Base-by-base conservation (phyloP, 2,329 filamentous ascomycete species). In the Ophiostoma pallidulum region DNA sequence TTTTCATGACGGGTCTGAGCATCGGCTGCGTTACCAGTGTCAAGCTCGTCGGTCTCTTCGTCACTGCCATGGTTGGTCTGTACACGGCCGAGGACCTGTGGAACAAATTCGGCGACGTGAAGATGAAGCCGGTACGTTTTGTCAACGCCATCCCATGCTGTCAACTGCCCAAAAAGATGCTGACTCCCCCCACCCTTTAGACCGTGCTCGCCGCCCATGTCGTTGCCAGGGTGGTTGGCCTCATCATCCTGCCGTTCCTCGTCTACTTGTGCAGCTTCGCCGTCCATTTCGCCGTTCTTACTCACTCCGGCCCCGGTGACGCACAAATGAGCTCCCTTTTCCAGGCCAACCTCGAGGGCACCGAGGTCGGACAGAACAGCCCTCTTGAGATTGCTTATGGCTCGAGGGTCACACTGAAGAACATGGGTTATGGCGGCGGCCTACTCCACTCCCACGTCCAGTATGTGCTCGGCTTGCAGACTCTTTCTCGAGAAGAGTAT, bases 311-410 rank as follows among this genome's bases (percentile, higher is more conserved):
- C 18, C 92, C 94, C 8, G 92, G 92, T 47, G 92, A 98, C 70
- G 92, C 92, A n/a, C 92, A 98, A 68, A 98, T 98, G 92, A 96
- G 90, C 70, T 98, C 92, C 22, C 79, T 98, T 43, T 98, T 98
- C 77, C 92, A 98, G 66, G 92, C 94, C 41, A 98, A 98, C 62
- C 76, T 98, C 32, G 83, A 80, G 59, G 92, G 92, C 22, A 97
- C 91, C 10, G 86, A 94, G 55, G 91, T 98, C 53, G 91, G 91
- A 61, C 89, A 87, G 65, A 85, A 95, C 64, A 96, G 90, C 61
- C 92, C 94, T 19, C 76, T 98, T 14, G 92, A 98, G 62, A 74
- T 98, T 55, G 91, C 89, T 5, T 74, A 85, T 54, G 92, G 94
- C 22, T 98, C 92, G 31, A 81, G 85, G 50, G 86, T 84, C 8